These are phyloP conservation scores for Aphanomyces stellatus DNA, from an alignment of 352 stramenopile species.

Conservation along the genomic window DNA sequence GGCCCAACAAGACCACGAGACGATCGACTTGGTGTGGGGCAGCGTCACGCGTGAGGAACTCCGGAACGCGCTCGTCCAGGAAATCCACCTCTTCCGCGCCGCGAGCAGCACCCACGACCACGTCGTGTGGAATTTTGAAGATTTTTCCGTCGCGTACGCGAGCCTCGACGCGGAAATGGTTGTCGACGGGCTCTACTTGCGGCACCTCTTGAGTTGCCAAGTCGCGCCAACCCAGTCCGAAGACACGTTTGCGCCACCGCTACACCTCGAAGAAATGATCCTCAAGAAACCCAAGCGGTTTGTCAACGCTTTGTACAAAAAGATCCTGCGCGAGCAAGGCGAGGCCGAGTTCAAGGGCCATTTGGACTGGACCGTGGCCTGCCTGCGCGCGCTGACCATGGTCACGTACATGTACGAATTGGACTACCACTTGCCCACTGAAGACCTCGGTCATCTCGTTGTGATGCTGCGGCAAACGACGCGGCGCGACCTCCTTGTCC, in stretches of 20 bases:
- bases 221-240: conserved; percentile 23
- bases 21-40: conserved; percentile 93
- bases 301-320: conserved; percentile 53
- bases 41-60: conserved; percentile 84
- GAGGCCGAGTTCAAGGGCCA: conserved; percentile 57
- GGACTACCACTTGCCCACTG: conserved; percentile 23
- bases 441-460: conserved; percentile 63
- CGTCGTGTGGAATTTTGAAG: conserved; percentile 94
- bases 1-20: conserved; percentile 85
- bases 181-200: conserved; percentile 88
- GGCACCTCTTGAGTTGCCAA: conserved; percentile 41
- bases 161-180: conserved; percentile 80
- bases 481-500: conserved; percentile 46
- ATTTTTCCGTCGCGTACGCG: conserved; percentile 89
- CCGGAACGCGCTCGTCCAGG: conserved; percentile 62
- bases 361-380: conserved; percentile 48
- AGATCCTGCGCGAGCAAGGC: conserved; percentile 68
- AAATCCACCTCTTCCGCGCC: conserved; percentile 77
- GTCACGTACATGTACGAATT: conserved; percentile 37
- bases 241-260: conserved; percentile 38
- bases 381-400: conserved; percentile 52
- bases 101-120: conserved; percentile 66
- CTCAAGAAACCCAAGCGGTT: conserved; percentile 43
- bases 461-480: conserved; percentile 55
- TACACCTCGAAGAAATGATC: conserved; percentile 45